Base-by-base conservation (phyloP, 441 rosid species). In the Croton setiger region DNA sequence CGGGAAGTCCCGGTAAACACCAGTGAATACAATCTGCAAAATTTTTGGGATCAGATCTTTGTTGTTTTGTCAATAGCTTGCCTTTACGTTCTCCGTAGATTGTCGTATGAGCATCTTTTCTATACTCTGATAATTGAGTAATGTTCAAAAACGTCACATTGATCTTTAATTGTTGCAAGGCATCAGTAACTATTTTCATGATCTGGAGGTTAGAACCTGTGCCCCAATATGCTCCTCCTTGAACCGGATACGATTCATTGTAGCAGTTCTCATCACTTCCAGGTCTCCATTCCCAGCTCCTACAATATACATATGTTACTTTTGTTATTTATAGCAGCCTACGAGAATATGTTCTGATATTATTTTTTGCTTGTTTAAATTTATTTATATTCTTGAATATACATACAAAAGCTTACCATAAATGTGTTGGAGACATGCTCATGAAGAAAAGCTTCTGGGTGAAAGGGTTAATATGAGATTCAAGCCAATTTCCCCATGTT, bases 1-100 rank as follows among this genome's bases (percentile, higher is more conserved):
- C 98, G 65, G 95, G 97, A 64, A 92, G 87, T 66, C 98, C 98
- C 4, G 97, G 95, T 76, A 95, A 85, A 76, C 98, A 90, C 98
- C 99, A 95, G 27, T 92, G 99, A 58, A 90, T 89, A 83, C 99
- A 92, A 72, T 95, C 98, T 1, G 94, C 93, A 75, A 87, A 85
- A 15, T 51, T 74, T 72, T 83, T 86, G 0, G 97, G 94, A 72
- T 94, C 78, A 37, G 88, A 79, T 81, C n/a, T 23, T 55, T 55
- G 36, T 55, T 55, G 36, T 15, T 23, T 55, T 55, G 59, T 55
- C 59, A 95, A 78, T 43, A 95, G 91, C 77, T 87, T 90, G 21
- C 94, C 98, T 75, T 87, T 88, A 23, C 88, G 76, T 71, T 87
- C 97, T 2, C 94, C 91, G 11, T 84, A 95, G 49, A 95, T 83